A percentile compares a stretch with the other conserved stretches of the same genome.
Conservation (phyloP, 306 rosid genomes). For the Dicorynia guianensis region DNA sequence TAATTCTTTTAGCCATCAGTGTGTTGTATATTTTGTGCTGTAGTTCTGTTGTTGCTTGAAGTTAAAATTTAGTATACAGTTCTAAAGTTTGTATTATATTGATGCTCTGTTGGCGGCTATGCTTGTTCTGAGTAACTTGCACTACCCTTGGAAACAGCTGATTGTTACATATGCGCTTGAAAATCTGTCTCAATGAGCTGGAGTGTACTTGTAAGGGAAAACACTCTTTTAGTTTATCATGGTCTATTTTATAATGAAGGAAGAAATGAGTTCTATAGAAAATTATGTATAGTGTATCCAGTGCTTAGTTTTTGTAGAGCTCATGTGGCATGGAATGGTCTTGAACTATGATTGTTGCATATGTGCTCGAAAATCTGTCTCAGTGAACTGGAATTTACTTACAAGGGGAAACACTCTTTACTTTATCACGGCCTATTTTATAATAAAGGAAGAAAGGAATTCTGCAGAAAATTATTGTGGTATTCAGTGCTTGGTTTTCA, state of each 20-base stretch:
- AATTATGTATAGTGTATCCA: too few species aligned
- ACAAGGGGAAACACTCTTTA: too few species aligned
- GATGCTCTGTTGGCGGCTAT: background rate
- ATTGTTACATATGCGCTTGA: background rate
- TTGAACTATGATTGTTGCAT: too few species aligned
- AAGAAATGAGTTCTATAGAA: too few species aligned
- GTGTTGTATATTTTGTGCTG: background rate
- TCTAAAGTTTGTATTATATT: background rate
- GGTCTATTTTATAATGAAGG: too few species aligned
- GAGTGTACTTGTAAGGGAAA: background rate
- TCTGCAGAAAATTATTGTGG: background rate
- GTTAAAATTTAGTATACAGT: background rate
- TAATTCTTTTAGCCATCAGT: background rate
- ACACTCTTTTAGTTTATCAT: background rate
- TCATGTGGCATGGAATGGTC: too few species aligned
- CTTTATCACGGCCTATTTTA: conserved; percentile 10
- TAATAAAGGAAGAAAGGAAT: background rate
- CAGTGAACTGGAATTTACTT: too few species aligned
- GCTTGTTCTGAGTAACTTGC: background rate
- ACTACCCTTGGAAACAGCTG: background rate
- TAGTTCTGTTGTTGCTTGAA: background rate
- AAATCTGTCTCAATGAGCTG: conserved; percentile 8
- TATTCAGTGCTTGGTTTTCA: background rate
- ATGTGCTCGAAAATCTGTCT: too few species aligned
- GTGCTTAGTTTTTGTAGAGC: too few species aligned